Evolutionary conservation across 1,284 basidiomycete genomes (phyloP).

Genomic region (Xerocomus amazonicus): DNA sequence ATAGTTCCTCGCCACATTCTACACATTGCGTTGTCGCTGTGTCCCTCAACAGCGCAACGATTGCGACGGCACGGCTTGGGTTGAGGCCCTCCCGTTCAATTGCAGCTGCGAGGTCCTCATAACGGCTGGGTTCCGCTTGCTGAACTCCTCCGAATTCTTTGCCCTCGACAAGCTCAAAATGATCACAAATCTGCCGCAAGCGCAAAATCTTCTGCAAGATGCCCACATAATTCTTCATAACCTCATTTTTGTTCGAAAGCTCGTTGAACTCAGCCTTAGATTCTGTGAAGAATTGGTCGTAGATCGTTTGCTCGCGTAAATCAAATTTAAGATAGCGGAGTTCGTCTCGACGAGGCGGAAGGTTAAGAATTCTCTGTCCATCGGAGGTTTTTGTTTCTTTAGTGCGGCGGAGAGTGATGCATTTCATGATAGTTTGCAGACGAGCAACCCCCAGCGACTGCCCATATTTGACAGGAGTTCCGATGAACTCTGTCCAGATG

Average conservation of each 20-base stretch:
- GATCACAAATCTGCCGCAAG: constrained; percentile 96
- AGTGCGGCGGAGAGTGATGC: constrained; percentile 92
- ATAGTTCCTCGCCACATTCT: constrained; percentile 82
- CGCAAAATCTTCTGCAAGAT: constrained; percentile 95
- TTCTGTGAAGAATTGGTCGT: constrained; percentile 83
- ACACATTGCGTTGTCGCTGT: constrained; percentile 84
- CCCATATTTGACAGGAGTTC: constrained; percentile 86
- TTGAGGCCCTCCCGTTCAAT: constrained; percentile 85
- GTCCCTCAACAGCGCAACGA: constrained; percentile 82
- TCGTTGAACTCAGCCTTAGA: constrained; percentile 90
- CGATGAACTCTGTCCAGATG: constrained; percentile 91
- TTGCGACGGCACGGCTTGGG: constrained; percentile 65
- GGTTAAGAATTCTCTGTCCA: constrained; percentile 79
- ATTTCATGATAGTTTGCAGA: constrained; percentile 97
- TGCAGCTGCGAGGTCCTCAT: constrained; percentile 72
- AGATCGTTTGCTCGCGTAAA: constrained; percentile 79
- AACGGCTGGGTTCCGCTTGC: constrained; percentile 42
- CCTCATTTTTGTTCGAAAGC: constrained; percentile 81
- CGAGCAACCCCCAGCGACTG: constrained; percentile 90
- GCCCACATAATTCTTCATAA: constrained; percentile 97
- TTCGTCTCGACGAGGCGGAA: constrained; percentile 86
- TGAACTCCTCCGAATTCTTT: constrained; percentile 55
- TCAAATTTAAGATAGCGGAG: constrained; percentile 85
- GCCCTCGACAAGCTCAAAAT: constrained; percentile 86
- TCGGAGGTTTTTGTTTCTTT: constrained; percentile 85